Evolutionary conservation across 306 rosid species (phyloP).

Genomic region (Trifolium subterraneum): DNA sequence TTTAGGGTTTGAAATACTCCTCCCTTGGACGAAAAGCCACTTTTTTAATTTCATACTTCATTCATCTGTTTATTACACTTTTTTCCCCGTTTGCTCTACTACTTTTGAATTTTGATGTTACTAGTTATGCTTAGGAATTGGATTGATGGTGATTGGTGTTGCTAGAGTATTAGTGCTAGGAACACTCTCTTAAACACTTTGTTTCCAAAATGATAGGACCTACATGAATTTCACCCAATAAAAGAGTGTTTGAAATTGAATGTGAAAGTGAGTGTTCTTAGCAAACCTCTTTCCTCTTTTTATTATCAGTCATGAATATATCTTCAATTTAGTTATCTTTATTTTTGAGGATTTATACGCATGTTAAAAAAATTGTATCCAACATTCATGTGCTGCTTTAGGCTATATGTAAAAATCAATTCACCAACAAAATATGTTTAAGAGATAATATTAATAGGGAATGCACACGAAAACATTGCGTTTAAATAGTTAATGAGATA

Average conservation of each 20-base stretch:
- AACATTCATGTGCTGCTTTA: background rate
- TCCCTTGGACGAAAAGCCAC: background rate
- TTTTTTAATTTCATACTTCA: background rate
- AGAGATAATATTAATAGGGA: constrained; percentile 2
- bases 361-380: background rate
- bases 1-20: background rate
- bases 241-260: too few relatives aligned
- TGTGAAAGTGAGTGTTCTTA: too few relatives aligned
- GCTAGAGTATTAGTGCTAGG: background rate
- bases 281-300: background rate
- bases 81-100: background rate
- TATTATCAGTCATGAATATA: background rate
- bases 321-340: background rate
- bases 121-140: background rate
- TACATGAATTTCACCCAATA: too few relatives aligned
- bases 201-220: too few relatives aligned
- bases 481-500: background rate
- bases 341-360: background rate
- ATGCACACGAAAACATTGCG: background rate
- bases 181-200: too few relatives aligned
- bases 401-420: background rate
- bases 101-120: constrained; percentile 4
- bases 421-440: background rate
- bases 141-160: background rate
- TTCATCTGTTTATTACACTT: background rate